Evolutionary conservation across 768 basidiomycete species (phyloP).

Genomic region (Tricholoma bakamatsutake): DNA sequence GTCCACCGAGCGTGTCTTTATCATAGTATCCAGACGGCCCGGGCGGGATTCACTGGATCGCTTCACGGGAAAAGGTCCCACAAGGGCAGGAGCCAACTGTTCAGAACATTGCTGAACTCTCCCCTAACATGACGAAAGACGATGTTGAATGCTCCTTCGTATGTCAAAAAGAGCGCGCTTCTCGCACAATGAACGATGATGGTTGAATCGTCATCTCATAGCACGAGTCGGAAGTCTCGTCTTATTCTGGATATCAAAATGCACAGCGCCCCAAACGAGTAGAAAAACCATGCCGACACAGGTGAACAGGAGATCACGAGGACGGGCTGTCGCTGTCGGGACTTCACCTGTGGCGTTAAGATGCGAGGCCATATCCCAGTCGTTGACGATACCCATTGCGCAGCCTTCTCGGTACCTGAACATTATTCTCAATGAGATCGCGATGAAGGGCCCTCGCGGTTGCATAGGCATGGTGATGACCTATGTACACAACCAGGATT

Average conservation of each 20-base stretch:
- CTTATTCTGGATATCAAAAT: conserved; percentile 13
- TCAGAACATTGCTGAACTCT: conserved; percentile 3
- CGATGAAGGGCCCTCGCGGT: conserved; percentile 22
- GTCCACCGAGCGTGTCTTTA: background rate
- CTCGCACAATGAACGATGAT: background rate
- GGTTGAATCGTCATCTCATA: conserved; percentile 1
- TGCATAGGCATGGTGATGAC: conserved; percentile 18
- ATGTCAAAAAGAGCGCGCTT: background rate
- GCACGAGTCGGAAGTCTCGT: background rate
- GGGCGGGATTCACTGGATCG: background rate
- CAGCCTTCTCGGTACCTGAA: conserved; percentile 4
- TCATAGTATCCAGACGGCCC: background rate
- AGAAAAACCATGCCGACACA: conserved; percentile 17
- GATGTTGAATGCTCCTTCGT: background rate
- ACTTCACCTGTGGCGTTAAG: conserved; percentile 6
- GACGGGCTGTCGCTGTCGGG: background rate
- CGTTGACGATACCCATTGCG: conserved; percentile 20
- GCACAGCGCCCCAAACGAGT: conserved; percentile 17
- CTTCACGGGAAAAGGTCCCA: conserved; percentile 2
- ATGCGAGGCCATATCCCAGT: conserved; percentile 21
- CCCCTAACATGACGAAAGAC: background rate
- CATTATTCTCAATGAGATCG: conserved; percentile 28
- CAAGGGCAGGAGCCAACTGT: conserved; percentile 12
- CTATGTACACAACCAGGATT: conserved; percentile 3
- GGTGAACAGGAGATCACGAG: conserved; percentile 15